phyloP scores from a whole-genome alignment of 192 early-diverging fungal genomes.

The Podila horticola region DNA sequence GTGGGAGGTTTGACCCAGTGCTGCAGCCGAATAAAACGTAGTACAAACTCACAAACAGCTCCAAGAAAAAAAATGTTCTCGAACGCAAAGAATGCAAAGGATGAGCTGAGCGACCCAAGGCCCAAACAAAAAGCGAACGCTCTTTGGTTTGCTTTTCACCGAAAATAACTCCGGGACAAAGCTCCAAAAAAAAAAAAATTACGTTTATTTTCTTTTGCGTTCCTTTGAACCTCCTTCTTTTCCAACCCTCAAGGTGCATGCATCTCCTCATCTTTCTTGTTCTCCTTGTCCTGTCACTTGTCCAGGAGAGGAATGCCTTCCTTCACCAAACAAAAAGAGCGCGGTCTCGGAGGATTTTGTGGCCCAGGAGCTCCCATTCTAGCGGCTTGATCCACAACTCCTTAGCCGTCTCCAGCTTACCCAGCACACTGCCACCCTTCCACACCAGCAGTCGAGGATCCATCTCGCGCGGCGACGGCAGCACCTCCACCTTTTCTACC shows the following conservation, averaged over 20 bases:
- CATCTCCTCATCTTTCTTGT: neutral
- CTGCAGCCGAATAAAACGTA: no score
- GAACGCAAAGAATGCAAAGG: no score
- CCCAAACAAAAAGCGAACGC: no score
- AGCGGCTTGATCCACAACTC: slow-evolving; percentile 81
- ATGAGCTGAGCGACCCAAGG: no score
- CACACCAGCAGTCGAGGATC: slow-evolving; percentile 86
- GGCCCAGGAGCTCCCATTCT: slow-evolving; percentile 82
- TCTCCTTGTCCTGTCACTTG: neutral
- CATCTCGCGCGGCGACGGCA: slow-evolving; percentile 84
- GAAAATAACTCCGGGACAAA: no score
- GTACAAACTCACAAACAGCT: no score
- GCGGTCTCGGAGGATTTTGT: slow-evolving; percentile 70
- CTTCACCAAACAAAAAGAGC: slow-evolving; percentile 72
- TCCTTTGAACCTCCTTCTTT: no score
- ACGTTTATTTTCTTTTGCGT: no score
- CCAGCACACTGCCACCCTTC: slow-evolving; percentile 88
- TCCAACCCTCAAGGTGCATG: no score
- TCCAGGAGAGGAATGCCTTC: slow-evolving; percentile 3
- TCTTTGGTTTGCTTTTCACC: no score
- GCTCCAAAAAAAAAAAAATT: neutral
- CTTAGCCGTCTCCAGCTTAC: slow-evolving; percentile 77
- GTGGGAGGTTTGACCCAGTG: no score
- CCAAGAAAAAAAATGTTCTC: no score
- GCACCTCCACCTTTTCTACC: slow-evolving; percentile 70